Base-by-base conservation (phyloP, 352 stramenopile species). In the Phytophthora palmivora region DNA sequence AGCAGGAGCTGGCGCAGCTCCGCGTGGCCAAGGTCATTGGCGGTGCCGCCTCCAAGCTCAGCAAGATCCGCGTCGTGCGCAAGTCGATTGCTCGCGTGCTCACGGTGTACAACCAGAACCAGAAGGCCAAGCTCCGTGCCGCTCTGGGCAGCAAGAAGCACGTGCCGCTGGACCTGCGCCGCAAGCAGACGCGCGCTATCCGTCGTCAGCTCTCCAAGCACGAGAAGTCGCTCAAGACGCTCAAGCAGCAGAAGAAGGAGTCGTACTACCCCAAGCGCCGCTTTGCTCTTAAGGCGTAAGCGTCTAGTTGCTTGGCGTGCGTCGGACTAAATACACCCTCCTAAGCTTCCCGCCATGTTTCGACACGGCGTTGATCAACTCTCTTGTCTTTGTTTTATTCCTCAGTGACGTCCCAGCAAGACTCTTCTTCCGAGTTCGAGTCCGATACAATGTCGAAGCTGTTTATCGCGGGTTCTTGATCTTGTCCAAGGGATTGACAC, bases 61-160 rank as follows among this genome's bases (percentile, higher is more conserved):
- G 96, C 77, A 99, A 99, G 90, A 99, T 99, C 85, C 97, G 97
- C 73, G 82, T 95, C 36, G 97, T 99, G 18, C 97, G 98, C 84
- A 99, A 99, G 82, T 97, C 91, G 59, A 99, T 99, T 74, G 98
- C 98, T 36, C 97, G 98, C 69, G 93, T 99, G 38, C 86, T 99
- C 59, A 99, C 98, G 58, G 97, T 99, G 42, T 98, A 99, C 96
- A 99, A 99, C 90, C 97, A 99, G 87, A 98, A 95, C 77, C 94
- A 99, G 81, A 99, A 99, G 95, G 84, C 90, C 53, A 98, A 97
- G 79, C 89, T 99, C 47, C 95, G 97, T 51, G 94, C 98, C 70
- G 85, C 96, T n/a, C 86, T 92, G 48, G 91, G 90, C 65, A 92
- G 86, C 79, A 92, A 88, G 61, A 99, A 99, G 88, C 98, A 99